These are phyloP conservation scores for Suillus tomentosus DNA, from an alignment of 768 basidiomycete species.

Conservation along the genomic window DNA sequence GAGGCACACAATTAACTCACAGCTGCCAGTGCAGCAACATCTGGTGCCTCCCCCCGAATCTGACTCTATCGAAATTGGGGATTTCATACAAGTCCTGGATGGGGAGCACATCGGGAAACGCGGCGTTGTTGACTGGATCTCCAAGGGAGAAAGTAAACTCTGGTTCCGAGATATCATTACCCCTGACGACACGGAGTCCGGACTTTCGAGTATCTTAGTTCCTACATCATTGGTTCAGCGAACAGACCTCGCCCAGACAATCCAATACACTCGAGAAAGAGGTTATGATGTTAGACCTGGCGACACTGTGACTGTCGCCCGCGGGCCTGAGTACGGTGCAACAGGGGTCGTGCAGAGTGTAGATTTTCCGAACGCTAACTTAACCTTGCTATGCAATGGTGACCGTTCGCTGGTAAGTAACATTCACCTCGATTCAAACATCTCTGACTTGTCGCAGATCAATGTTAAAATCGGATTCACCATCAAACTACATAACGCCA, in stretches of 20 bases:
- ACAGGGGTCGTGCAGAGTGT: neutral
- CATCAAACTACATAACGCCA: too few species aligned
- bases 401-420: too few species aligned
- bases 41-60: neutral
- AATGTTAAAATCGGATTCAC: too few species aligned
- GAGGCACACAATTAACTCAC: neutral
- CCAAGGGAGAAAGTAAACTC: too few species aligned
- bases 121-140: too few species aligned
- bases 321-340: neutral
- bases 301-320: neutral
- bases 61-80: neutral
- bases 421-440: too few species aligned
- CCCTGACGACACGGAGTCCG: too few species aligned
- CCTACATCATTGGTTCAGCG: neutral
- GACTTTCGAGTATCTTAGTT: neutral
- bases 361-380: too few species aligned
- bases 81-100: too few species aligned
- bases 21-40: neutral
- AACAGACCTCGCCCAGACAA: neutral
- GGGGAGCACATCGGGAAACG: too few species aligned
- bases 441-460: too few species aligned
- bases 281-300: neutral
- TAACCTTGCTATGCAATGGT: too few species aligned
- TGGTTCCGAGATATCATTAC: neutral
- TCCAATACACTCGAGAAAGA: neutral